phyloP scores from a whole-genome alignment of 768 basidiomycete genomes.

The Rhodotorula paludigena region DNA sequence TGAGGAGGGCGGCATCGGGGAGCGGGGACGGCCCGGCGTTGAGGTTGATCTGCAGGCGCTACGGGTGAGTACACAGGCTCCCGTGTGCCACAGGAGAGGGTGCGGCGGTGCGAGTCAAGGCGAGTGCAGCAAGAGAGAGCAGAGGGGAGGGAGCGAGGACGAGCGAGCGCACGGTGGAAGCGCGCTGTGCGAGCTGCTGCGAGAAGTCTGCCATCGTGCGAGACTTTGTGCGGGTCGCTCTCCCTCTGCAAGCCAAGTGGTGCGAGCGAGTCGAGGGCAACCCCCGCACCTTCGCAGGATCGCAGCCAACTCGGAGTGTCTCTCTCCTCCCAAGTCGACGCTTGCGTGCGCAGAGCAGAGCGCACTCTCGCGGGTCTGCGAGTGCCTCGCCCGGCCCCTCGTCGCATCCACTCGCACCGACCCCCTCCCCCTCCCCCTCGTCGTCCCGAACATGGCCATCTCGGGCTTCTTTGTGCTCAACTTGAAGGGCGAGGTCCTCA shows the following conservation, averaged over 20 bases:
- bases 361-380: too few relatives aligned
- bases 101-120: not conserved
- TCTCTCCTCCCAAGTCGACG: too few relatives aligned
- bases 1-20: slow-evolving; percentile 74
- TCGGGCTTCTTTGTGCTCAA: slow-evolving; percentile 77
- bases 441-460: not conserved
- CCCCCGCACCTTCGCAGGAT: too few relatives aligned
- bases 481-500: slow-evolving; percentile 98
- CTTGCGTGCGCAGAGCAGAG: too few relatives aligned
- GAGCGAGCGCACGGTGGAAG: slow-evolving; percentile 5
- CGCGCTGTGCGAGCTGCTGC: slow-evolving; percentile 10
- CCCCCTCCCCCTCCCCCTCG: not conserved
- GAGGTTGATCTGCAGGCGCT: slow-evolving; percentile 61
- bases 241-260: accelerated
- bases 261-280: too few relatives aligned
- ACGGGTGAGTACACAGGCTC: not conserved
- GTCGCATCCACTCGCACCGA: not conserved
- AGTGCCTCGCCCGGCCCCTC: too few relatives aligned
- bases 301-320: too few relatives aligned
- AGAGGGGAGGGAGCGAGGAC: not conserved
- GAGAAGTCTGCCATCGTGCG: slow-evolving; percentile 21
- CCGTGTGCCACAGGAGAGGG: too few relatives aligned
- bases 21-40: slow-evolving; percentile 91
- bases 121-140: not conserved
- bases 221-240: not conserved